These are phyloP conservation scores for Arbutus unedo DNA, from an alignment of 148 eudicot species.

Conservation along the genomic window DNA sequence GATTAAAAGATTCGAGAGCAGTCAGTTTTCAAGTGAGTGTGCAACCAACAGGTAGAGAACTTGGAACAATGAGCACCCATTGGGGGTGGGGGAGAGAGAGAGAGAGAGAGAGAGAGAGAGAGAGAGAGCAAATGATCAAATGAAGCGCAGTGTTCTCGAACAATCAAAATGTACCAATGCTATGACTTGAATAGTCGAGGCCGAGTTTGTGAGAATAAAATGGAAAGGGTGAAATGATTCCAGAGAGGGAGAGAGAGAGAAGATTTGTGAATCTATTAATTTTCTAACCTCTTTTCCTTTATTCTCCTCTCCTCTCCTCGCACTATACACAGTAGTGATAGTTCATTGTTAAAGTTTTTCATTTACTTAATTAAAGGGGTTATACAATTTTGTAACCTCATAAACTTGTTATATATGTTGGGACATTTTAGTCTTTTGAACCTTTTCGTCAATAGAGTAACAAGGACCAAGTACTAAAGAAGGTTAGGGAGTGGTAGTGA, in stretches of 20 bases:
- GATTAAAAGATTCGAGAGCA: conserved; percentile 44
- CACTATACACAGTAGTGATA: background rate
- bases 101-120: background rate
- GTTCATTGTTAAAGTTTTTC: too few species aligned
- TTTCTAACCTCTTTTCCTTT: background rate
- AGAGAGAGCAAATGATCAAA: background rate
- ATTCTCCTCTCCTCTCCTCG: background rate
- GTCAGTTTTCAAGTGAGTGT: conserved; percentile 49
- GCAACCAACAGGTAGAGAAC: conserved; percentile 60
- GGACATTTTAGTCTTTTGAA: too few species aligned
- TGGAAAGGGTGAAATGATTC: conserved; percentile 12
- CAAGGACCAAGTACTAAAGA: too few species aligned
- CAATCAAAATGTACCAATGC: background rate
- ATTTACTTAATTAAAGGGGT: too few species aligned
- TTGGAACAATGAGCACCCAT: conserved; percentile 64
- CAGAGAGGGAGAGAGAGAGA: background rate
- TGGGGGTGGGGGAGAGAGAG: background rate
- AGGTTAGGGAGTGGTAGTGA: too few species aligned
- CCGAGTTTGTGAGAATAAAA: conserved; percentile 6
- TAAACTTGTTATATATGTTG: too few species aligned
- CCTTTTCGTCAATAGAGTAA: too few species aligned
- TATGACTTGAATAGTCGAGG: background rate
- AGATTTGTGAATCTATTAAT: conserved; percentile 14
- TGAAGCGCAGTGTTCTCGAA: background rate
- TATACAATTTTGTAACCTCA: too few species aligned